Evolutionary conservation across 2,329 filamentous ascomycete genomes (phyloP), one percentile per base, ranked within the genome.

Genomic region (Biscogniauxia marginata): DNA sequence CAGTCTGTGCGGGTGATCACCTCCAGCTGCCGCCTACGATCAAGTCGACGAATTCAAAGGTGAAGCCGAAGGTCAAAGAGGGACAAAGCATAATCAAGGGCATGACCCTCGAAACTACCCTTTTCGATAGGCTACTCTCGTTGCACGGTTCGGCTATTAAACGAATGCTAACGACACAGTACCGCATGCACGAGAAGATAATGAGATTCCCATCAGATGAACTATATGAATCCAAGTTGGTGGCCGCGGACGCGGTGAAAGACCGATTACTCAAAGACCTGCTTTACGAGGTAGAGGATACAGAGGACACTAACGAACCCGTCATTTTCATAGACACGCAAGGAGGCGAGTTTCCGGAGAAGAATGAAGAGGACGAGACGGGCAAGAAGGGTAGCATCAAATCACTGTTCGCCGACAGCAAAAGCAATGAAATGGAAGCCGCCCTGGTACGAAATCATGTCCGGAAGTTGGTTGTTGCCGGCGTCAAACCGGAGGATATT

Each of bases 311-410:
- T 0, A 83, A 75, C 49, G 91, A 96, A 73, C 90, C 95, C 0
- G 75, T 99, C 2, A 84, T 99, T 8, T 98, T 98, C 73, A 96
- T 91, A 71, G 95, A 99, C 70, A 99, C 95, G 0, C 95, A 98
- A 72, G 95, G 95, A 8, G 95, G 93, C 0, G 90, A 96, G 67
- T 97, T 93, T 58, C 86, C 89, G 0, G 93, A 98, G 75, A 88
- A 85, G 69, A 86, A 83, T 47, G 90, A 96, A 65, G 90, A 92
- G 13, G 86, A 88, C 21, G 86, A 86, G 52, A 79, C 77, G 4
- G 66, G 68, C 43, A 79, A 75, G 63, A 81, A 78, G 61, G 73
- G 72, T 4, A 81, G 74, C 59, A 73, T 75, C 24, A 75, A 74
- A 51, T 89, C 54, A 3, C 62, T 71, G 7, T 66, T 70, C 34